These are phyloP conservation scores for Crithidia bombi DNA, from an alignment of 208 protist genomes.

Conservation along the genomic window DNA sequence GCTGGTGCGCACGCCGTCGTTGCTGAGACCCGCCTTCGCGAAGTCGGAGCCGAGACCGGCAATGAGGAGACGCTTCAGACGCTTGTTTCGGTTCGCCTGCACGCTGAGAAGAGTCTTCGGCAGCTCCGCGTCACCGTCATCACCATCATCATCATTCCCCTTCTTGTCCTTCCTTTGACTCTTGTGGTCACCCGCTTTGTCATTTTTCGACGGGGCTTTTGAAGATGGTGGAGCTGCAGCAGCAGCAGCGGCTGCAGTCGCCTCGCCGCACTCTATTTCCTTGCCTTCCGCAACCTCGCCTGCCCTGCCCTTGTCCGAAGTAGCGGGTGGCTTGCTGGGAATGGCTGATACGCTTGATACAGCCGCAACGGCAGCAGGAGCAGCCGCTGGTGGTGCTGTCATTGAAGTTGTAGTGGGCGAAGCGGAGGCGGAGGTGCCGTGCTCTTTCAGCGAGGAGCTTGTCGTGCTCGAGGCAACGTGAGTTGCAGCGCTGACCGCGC, in stretches of 20 bases:
- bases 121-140: conserved; percentile 14
- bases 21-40: conserved; percentile 47
- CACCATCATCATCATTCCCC: neutral
- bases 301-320: neutral
- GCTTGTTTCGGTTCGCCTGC: conserved; percentile 41
- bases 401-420: neutral
- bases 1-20: conserved; percentile 60
- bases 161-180: neutral
- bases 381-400: neutral
- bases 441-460: neutral
- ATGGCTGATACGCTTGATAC: too few species aligned
- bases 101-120: conserved; percentile 7
- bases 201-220: neutral
- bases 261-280: neutral
- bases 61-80: conserved; percentile 54
- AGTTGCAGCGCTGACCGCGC: neutral
- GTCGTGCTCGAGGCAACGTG: neutral
- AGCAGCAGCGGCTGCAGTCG: neutral
- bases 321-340: too few species aligned
- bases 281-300: neutral
- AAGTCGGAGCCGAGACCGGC: conserved; percentile 55
- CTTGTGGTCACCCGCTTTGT: neutral
- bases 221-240: neutral
- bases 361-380: neutral
- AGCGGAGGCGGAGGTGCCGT: neutral